These are phyloP conservation scores for Saposhnikovia divaricata DNA, from an alignment of 129 eudicot species.

Conservation along the genomic window DNA sequence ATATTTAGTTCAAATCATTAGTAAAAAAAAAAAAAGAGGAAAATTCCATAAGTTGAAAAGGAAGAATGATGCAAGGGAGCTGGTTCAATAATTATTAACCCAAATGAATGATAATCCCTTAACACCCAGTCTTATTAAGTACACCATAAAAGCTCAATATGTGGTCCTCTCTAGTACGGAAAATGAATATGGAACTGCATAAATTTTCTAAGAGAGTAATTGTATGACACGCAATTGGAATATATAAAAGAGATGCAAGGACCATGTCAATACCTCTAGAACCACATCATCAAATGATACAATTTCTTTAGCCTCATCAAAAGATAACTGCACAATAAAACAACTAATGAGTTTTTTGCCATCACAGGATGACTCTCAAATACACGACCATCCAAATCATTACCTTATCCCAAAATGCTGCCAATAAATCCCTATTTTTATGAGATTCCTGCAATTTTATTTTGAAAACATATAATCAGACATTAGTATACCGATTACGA, in stretches of 20 bases:
- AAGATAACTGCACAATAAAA: constrained; percentile 50
- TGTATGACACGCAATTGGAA: not conserved
- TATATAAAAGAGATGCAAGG: not conserved
- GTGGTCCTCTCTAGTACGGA: not conserved
- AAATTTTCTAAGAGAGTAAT: not conserved
- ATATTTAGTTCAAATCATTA: not conserved
- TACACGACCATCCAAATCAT: not conserved
- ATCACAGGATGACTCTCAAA: constrained; percentile 1
- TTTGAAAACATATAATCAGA: not conserved
- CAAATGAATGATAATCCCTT: not conserved
- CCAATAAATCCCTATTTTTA: constrained; percentile 60
- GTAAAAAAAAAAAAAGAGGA: not conserved
- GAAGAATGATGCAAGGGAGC: not conserved
- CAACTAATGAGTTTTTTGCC: constrained; percentile 15
- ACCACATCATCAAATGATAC: constrained; percentile 62
- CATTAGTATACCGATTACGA: not conserved
- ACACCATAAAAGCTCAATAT: not conserved
- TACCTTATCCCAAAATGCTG: constrained; percentile 93
- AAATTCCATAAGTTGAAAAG: not conserved
- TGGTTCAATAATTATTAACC: not conserved
- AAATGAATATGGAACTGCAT: not conserved
- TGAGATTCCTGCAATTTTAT: constrained; percentile 46
- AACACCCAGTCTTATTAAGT: not conserved
- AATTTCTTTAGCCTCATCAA: constrained; percentile 58
- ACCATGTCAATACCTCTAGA: constrained; percentile 52